Conservation (phyloP, 2,329 filamentous ascomycete species). For the Anthostomella pinea region DNA sequence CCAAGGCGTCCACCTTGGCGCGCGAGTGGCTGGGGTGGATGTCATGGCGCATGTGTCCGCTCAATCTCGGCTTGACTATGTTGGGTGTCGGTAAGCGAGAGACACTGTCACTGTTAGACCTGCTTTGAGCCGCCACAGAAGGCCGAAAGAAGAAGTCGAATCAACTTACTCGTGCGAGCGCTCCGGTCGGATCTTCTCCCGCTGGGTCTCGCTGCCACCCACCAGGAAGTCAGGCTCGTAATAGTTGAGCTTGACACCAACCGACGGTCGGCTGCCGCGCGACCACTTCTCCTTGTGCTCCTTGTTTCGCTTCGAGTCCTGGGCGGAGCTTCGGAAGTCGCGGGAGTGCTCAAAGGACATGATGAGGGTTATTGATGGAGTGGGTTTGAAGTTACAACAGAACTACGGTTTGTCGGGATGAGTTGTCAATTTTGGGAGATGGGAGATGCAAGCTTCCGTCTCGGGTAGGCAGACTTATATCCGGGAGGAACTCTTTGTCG, state of each 20-base stretch:
- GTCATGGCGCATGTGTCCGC: slow-evolving; percentile 13
- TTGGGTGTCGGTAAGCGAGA: slow-evolving; percentile 30
- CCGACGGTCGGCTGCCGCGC: slow-evolving; percentile 32
- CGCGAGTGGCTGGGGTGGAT: slow-evolving; percentile 30
- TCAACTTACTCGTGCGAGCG: slow-evolving; percentile 33
- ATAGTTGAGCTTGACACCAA: slow-evolving; percentile 23
- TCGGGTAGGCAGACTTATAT: slow-evolving; percentile 7
- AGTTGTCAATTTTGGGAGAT: background rate
- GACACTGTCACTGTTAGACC: slow-evolving; percentile 13
- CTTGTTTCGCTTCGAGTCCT: slow-evolving; percentile 44
- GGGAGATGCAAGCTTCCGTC: slow-evolving; percentile 3
- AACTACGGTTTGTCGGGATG: background rate
- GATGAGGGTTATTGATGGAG: slow-evolving; percentile 7
- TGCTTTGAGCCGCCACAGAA: background rate
- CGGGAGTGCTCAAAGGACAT: slow-evolving; percentile 34
- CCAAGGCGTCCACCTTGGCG: slow-evolving; percentile 32
- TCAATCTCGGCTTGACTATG: slow-evolving; percentile 35
- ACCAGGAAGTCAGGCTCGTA: slow-evolving; percentile 6
- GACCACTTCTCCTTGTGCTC: slow-evolving; percentile 43
- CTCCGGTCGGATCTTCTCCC: slow-evolving; percentile 36
- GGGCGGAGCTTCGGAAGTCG: slow-evolving; percentile 42
- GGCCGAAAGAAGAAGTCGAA: slow-evolving; percentile 4
- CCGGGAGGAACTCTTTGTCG: slow-evolving; percentile 1
- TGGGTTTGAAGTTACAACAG: slow-evolving; percentile 1
- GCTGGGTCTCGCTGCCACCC: slow-evolving; percentile 30